Evolutionary conservation across 768 basidiomycete species (phyloP).

Genomic region (Steccherinum ochraceum): DNA sequence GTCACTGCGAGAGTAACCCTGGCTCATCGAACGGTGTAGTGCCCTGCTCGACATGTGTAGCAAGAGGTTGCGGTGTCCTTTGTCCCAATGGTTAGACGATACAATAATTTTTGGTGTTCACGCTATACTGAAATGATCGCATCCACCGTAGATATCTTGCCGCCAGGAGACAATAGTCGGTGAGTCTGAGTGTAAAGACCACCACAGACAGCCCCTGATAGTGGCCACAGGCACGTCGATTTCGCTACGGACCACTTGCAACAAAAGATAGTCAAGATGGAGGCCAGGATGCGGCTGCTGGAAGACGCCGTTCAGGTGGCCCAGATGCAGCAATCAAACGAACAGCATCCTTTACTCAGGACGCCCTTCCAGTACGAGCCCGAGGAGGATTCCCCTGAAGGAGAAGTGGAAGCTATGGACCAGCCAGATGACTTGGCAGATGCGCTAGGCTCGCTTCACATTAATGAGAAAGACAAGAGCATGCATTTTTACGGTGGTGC

Average conservation of each 20-base stretch:
- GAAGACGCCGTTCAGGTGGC: constrained; percentile 50
- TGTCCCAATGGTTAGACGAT: constrained; percentile 44
- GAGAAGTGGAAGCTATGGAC: not conserved
- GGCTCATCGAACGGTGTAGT: constrained; percentile 14
- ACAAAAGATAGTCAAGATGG: constrained; percentile 37
- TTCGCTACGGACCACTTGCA: constrained; percentile 48
- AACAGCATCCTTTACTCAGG: constrained; percentile 38
- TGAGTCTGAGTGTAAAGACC: constrained; percentile 8
- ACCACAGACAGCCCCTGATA: not conserved
- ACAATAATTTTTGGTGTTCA: not conserved
- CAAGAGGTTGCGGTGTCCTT: constrained; percentile 41
- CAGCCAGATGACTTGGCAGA: constrained; percentile 26
- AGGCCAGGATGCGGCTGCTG: constrained; percentile 45
- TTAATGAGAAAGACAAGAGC: constrained; percentile 27
- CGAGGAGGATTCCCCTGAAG: constrained; percentile 20
- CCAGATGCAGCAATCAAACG: constrained; percentile 31
- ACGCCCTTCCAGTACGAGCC: constrained; percentile 15
- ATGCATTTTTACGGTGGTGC: constrained; percentile 40
- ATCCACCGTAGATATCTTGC: constrained; percentile 36
- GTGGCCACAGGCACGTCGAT: constrained; percentile 36
- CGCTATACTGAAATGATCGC: not conserved
- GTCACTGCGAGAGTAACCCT: too few species aligned
- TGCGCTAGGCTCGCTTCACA: constrained; percentile 37
- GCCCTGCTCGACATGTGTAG: constrained; percentile 39
- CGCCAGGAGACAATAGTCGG: constrained; percentile 51